Evolutionary conservation across 192 early-diverging fungal genomes (phyloP).

Genomic region (Umbelopsis isabellina): DNA sequence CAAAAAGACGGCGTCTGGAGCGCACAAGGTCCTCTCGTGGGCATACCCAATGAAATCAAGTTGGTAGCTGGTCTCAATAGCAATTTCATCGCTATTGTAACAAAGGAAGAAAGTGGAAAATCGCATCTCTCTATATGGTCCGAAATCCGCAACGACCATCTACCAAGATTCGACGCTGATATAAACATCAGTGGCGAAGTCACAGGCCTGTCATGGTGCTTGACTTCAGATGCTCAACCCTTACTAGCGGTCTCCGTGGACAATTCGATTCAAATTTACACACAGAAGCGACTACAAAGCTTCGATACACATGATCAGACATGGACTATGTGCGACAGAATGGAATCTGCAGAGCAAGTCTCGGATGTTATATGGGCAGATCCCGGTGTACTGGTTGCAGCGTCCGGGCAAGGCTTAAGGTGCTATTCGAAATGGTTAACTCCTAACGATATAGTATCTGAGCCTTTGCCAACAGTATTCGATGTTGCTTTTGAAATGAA

Average conservation of each 20-base stretch:
- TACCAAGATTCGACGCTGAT: not conserved
- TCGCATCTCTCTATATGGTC: conserved; percentile 30
- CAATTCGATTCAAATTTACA: conserved; percentile 61
- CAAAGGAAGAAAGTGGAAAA: not conserved
- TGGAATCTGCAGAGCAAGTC: conserved; percentile 53
- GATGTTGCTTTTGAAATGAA: conserved; percentile 54
- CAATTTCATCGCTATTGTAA: not conserved
- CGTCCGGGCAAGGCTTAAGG: conserved; percentile 54
- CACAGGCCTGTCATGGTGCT: conserved; percentile 70
- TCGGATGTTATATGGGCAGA: conserved; percentile 55
- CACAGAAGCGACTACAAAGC: conserved; percentile 53
- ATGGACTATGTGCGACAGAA: conserved; percentile 61
- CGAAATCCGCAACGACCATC: conserved; percentile 29
- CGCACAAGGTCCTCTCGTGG: not conserved
- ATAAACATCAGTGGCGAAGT: conserved; percentile 44
- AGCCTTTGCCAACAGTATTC: conserved; percentile 51
- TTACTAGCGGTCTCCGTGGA: conserved; percentile 67
- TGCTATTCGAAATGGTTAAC: conserved; percentile 73
- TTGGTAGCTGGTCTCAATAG: not conserved
- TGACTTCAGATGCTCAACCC: conserved; percentile 75
- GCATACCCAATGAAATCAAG: not conserved
- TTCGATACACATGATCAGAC: conserved; percentile 34
- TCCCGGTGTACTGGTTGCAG: conserved; percentile 62
- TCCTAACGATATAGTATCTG: conserved; percentile 44
- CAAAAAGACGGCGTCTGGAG: not conserved